A percentile compares a stretch with the other conserved stretches of the same genome.
Conservation (phyloP, 257 asterid species). For the Linderniella brevidens region DNA sequence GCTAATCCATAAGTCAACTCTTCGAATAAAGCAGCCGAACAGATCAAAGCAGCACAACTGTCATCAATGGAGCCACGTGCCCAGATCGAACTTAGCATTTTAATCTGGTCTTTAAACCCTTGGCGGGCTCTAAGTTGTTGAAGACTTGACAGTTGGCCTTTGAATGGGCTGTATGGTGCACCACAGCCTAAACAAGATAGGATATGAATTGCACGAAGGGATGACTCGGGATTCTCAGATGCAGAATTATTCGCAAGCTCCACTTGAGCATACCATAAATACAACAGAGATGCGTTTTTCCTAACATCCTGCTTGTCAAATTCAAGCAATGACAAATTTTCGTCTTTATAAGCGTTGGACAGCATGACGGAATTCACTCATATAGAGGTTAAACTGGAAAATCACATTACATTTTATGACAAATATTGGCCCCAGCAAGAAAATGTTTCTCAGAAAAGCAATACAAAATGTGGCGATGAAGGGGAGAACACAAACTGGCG, state of each 20-base stretch:
- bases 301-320: constrained; percentile 35
- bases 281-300: constrained; percentile 48
- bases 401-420: too few species aligned
- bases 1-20: constrained; percentile 69
- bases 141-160: constrained; percentile 45
- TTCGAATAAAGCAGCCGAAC: constrained; percentile 81
- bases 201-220: constrained; percentile 66
- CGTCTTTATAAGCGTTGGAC: not conserved
- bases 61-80: constrained; percentile 66
- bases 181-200: constrained; percentile 84
- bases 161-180: constrained; percentile 45
- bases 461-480: constrained; percentile 1
- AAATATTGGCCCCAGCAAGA: not conserved
- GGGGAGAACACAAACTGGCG: constrained; percentile 3
- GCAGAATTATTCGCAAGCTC: constrained; percentile 42
- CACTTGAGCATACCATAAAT: constrained; percentile 87
- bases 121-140: constrained; percentile 80
- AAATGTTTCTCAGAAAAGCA: not conserved
- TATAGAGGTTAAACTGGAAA: too few species aligned
- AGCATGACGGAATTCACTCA: too few species aligned
- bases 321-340: constrained; percentile 8
- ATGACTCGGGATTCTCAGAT: constrained; percentile 31
- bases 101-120: constrained; percentile 75
- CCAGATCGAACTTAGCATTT: constrained; percentile 43
- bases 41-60: constrained; percentile 55